These are phyloP conservation scores for Wickerhamomyces queroliae DNA, from an alignment of 805 yeast species.

Conservation along the genomic window DNA sequence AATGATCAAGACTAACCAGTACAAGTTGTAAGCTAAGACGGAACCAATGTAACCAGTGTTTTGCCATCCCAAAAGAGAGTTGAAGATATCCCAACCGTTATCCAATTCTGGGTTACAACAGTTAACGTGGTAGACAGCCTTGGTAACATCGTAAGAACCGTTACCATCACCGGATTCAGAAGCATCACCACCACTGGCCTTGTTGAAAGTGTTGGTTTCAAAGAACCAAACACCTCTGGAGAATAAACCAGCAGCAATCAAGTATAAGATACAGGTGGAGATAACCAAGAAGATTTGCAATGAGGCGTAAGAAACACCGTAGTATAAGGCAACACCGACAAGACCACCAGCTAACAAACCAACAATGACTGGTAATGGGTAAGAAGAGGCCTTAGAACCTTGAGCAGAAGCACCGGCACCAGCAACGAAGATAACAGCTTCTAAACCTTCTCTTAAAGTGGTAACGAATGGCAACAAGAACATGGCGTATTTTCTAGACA, in stretches of 20 bases:
- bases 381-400: constrained; percentile 55
- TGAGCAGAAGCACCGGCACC: constrained; percentile 77
- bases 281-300: constrained; percentile 80
- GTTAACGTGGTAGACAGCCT: constrained; percentile 92
- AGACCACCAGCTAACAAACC: constrained; percentile 77
- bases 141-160: constrained; percentile 81
- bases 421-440: constrained; percentile 93
- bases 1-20: constrained; percentile 71
- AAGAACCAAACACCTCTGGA: constrained; percentile 92
- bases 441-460: constrained; percentile 92
- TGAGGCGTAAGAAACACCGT: constrained; percentile 78
- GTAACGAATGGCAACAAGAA: constrained; percentile 87
- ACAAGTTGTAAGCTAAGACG: constrained; percentile 78
- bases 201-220: constrained; percentile 60
- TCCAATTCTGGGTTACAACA: constrained; percentile 92
- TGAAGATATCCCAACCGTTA: constrained; percentile 97
- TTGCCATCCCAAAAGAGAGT: constrained; percentile 95
- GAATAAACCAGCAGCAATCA: constrained; percentile 88
- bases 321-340: constrained; percentile 70
- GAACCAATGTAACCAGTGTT: constrained; percentile 94
- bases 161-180: constrained; percentile 91
- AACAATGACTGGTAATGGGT: constrained; percentile 88
- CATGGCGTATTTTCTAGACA: constrained; percentile 76
- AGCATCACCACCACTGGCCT: constrained; percentile 87
- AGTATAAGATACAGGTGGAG: constrained; percentile 84